A percentile compares a stretch with the other conserved stretches of the same genome.
Conservation (phyloP, 768 basidiomycete genomes). For the Trametes cingulata region DNA sequence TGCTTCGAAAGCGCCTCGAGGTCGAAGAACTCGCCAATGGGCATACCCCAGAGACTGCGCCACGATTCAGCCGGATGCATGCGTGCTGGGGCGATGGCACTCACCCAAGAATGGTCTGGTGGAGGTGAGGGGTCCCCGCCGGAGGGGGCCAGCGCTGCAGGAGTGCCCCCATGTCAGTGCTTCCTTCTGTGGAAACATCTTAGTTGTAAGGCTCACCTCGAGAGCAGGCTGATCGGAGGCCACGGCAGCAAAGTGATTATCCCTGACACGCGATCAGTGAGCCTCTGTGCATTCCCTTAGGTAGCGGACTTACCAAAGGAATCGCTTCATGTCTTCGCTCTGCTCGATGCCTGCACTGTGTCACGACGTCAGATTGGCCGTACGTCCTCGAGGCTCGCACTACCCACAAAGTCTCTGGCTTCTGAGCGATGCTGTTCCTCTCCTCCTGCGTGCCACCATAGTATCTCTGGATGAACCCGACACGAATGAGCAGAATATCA, state of each 20-base stretch:
- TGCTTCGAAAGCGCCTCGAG: slow-evolving; percentile 59
- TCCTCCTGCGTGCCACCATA: slow-evolving; percentile 43
- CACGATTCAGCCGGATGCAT: not conserved
- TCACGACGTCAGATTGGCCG: not conserved
- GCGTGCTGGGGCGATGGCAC: not conserved
- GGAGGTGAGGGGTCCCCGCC: slow-evolving; percentile 36
- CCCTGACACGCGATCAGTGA: slow-evolving; percentile 39
- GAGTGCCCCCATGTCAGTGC: not conserved
- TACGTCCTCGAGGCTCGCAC: not conserved
- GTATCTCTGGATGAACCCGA: slow-evolving; percentile 65
- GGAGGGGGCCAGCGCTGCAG: slow-evolving; percentile 60
- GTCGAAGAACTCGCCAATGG: slow-evolving; percentile 78
- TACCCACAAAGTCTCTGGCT: slow-evolving; percentile 57
- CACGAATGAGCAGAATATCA: slow-evolving; percentile 61
- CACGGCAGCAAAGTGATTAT: slow-evolving; percentile 72
- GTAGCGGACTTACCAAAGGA: slow-evolving; percentile 53
- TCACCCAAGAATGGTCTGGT: slow-evolving; percentile 17
- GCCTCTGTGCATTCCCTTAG: not conserved
- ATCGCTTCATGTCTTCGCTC: slow-evolving; percentile 68
- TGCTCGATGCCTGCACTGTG: slow-evolving; percentile 67
- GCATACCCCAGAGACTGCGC: slow-evolving; percentile 69
- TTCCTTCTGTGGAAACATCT: not conserved
- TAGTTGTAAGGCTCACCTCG: slow-evolving; percentile 42
- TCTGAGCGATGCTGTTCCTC: slow-evolving; percentile 42
- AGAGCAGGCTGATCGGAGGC: slow-evolving; percentile 69